A percentile compares a stretch with the other conserved stretches of the same genome.
Conservation (phyloP, 1,139 yeast genomes). For the Pichia sp. region DNA sequence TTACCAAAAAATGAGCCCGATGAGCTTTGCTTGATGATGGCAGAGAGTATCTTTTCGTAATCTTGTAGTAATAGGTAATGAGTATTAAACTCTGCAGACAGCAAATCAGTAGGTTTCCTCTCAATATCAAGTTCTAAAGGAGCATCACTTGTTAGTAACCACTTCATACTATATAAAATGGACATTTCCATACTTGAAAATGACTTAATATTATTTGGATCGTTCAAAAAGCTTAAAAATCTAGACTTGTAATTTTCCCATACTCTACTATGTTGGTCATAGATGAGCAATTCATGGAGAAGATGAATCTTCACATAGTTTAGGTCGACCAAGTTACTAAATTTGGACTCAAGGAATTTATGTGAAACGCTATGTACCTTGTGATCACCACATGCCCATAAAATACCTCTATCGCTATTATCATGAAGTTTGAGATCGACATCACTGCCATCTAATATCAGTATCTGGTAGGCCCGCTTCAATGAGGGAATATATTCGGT, state of each 20-base stretch:
- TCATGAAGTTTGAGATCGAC: conserved; percentile 34
- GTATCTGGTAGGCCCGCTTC: conserved; percentile 7
- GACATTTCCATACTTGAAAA: conserved; percentile 26
- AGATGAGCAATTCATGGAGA: conserved; percentile 34
- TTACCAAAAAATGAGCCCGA: conserved; percentile 11
- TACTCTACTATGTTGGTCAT: conserved; percentile 24
- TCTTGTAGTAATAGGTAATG: conserved; percentile 25
- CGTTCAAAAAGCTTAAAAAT: conserved; percentile 17
- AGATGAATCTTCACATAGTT: conserved; percentile 30
- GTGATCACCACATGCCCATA: conserved; percentile 45
- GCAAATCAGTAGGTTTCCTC: conserved; percentile 15
- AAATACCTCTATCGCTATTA: conserved; percentile 46
- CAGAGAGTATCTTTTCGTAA: conserved; percentile 21
- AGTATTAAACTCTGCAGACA: conserved; percentile 24
- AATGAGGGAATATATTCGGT: conserved; percentile 10
- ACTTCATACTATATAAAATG: conserved; percentile 19
- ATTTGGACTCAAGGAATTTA: conserved; percentile 2
- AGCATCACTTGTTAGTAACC: conserved; percentile 13
- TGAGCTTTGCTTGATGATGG: conserved; percentile 14
- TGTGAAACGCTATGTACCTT: conserved; percentile 20
- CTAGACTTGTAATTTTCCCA: conserved; percentile 18
- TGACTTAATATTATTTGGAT: background rate
- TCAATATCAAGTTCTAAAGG: conserved; percentile 11
- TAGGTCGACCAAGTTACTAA: conserved; percentile 8
- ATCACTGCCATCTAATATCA: conserved; percentile 13